These are phyloP conservation scores for Populus deltoides DNA, from an alignment of 345 rosid genomes.

Conservation along the genomic window DNA sequence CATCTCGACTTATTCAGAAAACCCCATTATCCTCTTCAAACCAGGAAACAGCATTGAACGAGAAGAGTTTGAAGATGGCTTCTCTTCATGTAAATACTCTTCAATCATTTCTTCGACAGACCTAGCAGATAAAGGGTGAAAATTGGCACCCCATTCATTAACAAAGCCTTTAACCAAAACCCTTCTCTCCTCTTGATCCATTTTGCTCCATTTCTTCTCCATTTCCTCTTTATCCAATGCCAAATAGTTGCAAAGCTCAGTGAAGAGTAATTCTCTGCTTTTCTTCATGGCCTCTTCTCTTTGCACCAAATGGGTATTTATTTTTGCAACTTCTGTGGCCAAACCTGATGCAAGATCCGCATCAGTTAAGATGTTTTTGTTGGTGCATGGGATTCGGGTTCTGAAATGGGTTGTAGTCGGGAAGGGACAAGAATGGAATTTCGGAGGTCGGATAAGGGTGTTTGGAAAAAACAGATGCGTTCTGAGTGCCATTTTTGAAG, in stretches of 20 bases:
- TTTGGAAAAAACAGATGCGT: conserved; percentile 29
- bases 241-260: conserved; percentile 53
- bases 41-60: conserved; percentile 47
- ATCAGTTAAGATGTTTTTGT: conserved; percentile 25
- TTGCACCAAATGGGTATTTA: conserved; percentile 44
- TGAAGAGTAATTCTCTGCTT: conserved; percentile 61
- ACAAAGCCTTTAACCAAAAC: conserved; percentile 53
- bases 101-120: conserved; percentile 69
- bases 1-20: conserved; percentile 21
- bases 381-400: conserved; percentile 35
- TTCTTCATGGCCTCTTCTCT: conserved; percentile 72
- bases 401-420: conserved; percentile 2
- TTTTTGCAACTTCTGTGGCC: conserved; percentile 53
- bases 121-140: conserved; percentile 67
- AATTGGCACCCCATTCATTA: conserved; percentile 52
- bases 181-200: conserved; percentile 59
- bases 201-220: conserved; percentile 51
- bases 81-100: conserved; percentile 47
- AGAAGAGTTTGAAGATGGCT: conserved; percentile 14
- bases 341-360: conserved; percentile 56
- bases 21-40: conserved; percentile 62
- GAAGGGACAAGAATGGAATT: neutral
- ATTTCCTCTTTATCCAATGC: conserved; percentile 45
- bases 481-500: conserved; percentile 40
- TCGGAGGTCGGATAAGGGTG: conserved; percentile 9